Conservation (phyloP, 2,329 filamentous ascomycete species). For the Botrytis tulipae region DNA sequence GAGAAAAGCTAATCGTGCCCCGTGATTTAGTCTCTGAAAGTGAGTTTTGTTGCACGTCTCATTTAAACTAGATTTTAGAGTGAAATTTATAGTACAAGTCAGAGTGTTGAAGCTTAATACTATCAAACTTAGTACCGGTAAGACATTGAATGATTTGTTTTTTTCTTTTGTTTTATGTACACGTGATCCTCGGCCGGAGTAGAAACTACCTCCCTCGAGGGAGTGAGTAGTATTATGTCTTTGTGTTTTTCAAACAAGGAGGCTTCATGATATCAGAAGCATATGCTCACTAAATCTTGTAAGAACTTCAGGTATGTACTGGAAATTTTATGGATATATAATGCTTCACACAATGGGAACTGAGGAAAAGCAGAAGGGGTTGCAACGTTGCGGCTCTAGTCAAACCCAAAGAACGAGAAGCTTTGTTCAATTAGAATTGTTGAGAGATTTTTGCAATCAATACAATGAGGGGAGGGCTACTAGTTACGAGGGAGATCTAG, state of each 20-base stretch:
- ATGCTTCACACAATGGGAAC: not conserved
- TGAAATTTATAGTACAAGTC: not conserved
- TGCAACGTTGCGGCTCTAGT: not conserved
- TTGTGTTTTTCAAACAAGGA: not conserved
- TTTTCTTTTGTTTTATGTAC: not conserved
- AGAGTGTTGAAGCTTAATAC: not conserved
- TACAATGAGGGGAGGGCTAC: not conserved
- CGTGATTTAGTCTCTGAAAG: not conserved
- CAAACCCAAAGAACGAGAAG: not conserved
- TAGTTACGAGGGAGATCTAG: not conserved
- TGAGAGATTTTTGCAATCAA: not conserved
- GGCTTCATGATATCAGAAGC: not conserved
- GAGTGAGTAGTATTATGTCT: not conserved
- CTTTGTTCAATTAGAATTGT: not conserved
- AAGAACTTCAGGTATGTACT: not conserved
- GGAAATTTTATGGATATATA: not conserved
- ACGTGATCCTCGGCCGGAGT: not conserved
- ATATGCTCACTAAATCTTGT: not conserved
- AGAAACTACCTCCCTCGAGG: not conserved
- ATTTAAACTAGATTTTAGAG: not conserved
- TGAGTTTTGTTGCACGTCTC: not conserved
- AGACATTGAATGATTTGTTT: fast-evolving
- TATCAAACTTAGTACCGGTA: fast-evolving
- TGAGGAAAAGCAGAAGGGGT: not conserved
- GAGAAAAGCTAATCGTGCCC: not conserved